Evolutionary conservation across 2,329 filamentous ascomycete species (phyloP).

Genomic region (Sporothrix mexicana): DNA sequence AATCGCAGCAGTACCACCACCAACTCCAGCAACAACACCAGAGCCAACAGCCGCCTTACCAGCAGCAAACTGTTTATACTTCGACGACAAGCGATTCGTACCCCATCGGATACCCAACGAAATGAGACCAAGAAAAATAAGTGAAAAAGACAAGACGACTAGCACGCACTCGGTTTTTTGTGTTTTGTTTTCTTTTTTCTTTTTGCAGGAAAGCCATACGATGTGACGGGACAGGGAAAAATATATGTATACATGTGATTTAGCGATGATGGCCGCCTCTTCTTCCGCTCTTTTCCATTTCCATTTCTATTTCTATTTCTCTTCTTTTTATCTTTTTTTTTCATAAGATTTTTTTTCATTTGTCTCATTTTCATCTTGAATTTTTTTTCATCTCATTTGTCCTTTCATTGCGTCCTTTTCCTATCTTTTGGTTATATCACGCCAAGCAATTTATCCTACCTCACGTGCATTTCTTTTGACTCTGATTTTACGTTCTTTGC

Average conservation of each 20-base stretch:
- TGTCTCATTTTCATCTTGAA: neutral
- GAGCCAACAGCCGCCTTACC: conserved; percentile 18
- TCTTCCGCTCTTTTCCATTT: neutral
- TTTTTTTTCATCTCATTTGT: neutral
- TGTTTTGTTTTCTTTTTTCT: neutral
- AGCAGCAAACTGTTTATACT: conserved; percentile 31
- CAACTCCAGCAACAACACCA: conserved; percentile 31
- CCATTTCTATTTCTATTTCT: neutral
- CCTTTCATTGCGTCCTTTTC: neutral
- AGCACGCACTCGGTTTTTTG: conserved; percentile 8
- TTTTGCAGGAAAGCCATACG: conserved; percentile 10
- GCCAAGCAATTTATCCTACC: conserved; percentile 14
- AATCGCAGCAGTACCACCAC: conserved; percentile 25
- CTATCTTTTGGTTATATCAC: neutral
- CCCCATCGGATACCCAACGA: conserved; percentile 43
- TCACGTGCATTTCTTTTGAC: neutral
- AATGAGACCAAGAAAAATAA: conserved; percentile 35
- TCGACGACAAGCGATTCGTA: conserved; percentile 35
- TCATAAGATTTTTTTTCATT: neutral
- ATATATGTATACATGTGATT: conserved; percentile 27
- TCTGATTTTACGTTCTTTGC: neutral
- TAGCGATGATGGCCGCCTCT: conserved; percentile 9
- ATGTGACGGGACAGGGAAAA: conserved; percentile 21
- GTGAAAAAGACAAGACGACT: neutral
- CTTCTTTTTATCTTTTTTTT: neutral